Base-by-base conservation (phyloP, 306 rosid genomes). In the Lathyrus aphaca region DNA sequence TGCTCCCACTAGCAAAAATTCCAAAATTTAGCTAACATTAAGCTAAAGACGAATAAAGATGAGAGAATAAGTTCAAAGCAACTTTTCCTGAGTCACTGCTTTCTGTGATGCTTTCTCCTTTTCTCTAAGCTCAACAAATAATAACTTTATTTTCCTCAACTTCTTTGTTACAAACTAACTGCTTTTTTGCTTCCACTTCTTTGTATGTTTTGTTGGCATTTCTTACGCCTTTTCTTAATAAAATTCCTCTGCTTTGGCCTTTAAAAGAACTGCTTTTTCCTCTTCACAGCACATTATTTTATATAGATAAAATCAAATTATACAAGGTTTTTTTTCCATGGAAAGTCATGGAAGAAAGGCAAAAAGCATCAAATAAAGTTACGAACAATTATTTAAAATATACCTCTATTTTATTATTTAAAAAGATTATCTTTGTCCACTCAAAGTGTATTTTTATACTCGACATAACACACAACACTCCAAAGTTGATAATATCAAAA, bases 391-490 rank as follows among this genome's bases (percentile, higher is more conserved):
- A 19, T 1, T 32, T 59, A 12, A 15, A 38, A 67, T 68, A 25
- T 32, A 25, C 25, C 51, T 0, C 32, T 60, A 69, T 61, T 37
- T 17, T 71, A 29, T 66, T 68, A 59, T 58, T 70, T 46, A 43
- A 72, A 76, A 77, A 84, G 87, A 64, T 74, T 30, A 72, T 74
- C 82, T 82, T 80, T 85, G 89, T 87, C 88, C 45, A 74, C 67
- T 68, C 35, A 59, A 37, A 17, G 5, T 15, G 23, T 3, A 10
- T 55, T 12, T 77, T 21, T 21, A 1, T 1, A 21, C 23, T 1
- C 2, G 2, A 21, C 2, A 21, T 21, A 21, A 2, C 1, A 1
- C 1, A 21, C 1, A 21, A 21, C 23, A 21, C 23, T 21, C 2
- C 1, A 21, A 21, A 1, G 2, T 1, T 71, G 46, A 42, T 32